Evolutionary conservation across 2,329 filamentous ascomycete genomes (phyloP), one percentile per base, ranked within the genome.

Genomic region (Pseudocercospora pini-densiflorae): DNA sequence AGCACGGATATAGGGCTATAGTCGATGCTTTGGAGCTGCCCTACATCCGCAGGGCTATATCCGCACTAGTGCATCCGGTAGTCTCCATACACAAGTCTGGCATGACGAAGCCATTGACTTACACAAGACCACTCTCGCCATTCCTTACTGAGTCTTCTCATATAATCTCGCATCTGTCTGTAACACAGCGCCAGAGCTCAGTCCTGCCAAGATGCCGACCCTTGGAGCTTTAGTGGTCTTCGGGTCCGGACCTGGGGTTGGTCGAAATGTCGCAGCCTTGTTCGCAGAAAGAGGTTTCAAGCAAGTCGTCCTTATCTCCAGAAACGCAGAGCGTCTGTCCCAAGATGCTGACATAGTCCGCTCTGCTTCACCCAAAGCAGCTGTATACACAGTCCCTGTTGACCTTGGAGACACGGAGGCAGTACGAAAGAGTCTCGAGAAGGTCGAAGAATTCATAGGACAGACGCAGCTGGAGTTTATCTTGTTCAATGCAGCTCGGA

Each of bases 401-500:
- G 83, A 86, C 67, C 76, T 85, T n/a, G 75, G 78, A 24, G 76
- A 84, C 51, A 71, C 77, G 0, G 64, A 69, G 0, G 75, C 77
- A 3, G 76, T 85, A n/a, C 71, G 74, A 2, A 67, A 64, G 1
- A 78, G 79, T 0, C 77, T 86, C 0, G 69, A 77, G 7, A 71
- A 81, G 23, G 76, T 82, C 3, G 81, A 81, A 14, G 76, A 79
- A 9, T 70, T 79, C 12, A 57, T 74, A n/a, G 67, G 66, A 19
- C 79, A 77, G 36, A 70, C 73, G 1, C 76, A 65, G 12, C 33
- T 84, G 0, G 81, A 84, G 49, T 80, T 80, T 12, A 74, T 86
- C 1, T 80, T 84, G 57, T 86, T 81, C 78, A 86, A 86, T 67
- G 83, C 84, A 0, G 84, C 84, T 1, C 74, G 81, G 0, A 79